Base-by-base conservation (phyloP, 495 filamentous ascomycete species). In the Pyronema omphalodes region DNA sequence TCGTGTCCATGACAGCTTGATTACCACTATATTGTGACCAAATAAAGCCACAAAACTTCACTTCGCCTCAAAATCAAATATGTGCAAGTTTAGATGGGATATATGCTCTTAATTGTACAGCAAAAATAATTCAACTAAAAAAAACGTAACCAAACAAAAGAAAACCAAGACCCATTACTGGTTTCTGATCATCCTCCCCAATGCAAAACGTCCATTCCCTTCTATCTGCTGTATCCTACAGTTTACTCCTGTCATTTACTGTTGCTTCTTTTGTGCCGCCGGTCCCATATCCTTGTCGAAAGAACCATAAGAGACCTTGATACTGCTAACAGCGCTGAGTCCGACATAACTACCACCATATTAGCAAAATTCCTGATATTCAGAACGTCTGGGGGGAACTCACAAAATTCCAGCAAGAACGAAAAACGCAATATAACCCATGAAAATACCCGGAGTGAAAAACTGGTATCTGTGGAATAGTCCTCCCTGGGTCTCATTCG, bases 261-360 rank as follows among this genome's bases (percentile, higher is more conserved):
- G 76, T 70, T 82, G 73, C 66, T 83, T 76, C 72, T 93, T 93
- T 70, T 93, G 84, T 52, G 79, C 84, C 35, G 76, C 73, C 44
- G 86, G 81, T 0, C 88, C 86, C 70, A 86, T 94, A 66, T 95
- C 89, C 74, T 91, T 94, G 64, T 93, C 88, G 67, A 98, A 98
- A 1, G 91, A 88, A 47, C 81, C 84, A 69, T 96, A 96, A 8
- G 83, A 79, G 9, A 96, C 84, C 67, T 94, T 71, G 37, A 98
- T 71, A 56, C 87, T 88, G 6, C 75, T 69, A 6, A 98, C 69
- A 17, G 84, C 86, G 53, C 63, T 75, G 48, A 96, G 71, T 19
- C 78, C 91, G 49, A 86, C 79, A 61, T 80, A 41, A 12, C 39
- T 41, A 7, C 15, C 2, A 41, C 6, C 39, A 1, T 12, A 41